Percentiles rank a stretch among this genome's conserved stretches.
Evolutionary conservation across 495 filamentous ascomycete species (phyloP).

Genomic region (Tuber borchii): DNA sequence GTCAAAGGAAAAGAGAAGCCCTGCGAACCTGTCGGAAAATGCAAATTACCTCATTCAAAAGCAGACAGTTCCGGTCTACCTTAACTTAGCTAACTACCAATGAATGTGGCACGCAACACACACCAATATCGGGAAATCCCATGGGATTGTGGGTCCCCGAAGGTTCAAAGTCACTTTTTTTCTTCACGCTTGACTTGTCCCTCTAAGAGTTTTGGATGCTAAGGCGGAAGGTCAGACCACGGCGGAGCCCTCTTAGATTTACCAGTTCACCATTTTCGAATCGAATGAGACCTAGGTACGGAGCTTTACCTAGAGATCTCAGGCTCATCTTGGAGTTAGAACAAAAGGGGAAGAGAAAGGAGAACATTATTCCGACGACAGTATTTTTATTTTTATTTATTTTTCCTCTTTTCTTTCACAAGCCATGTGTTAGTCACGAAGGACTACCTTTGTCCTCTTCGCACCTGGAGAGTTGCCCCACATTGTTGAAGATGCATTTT

Average conservation of each 20-base stretch:
- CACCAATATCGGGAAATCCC: neutral
- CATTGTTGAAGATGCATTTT: neutral
- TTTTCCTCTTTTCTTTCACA: neutral
- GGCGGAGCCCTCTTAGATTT: neutral
- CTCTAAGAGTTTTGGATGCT: neutral
- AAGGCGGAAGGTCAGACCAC: slow-evolving; percentile 16
- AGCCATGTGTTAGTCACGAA: neutral
- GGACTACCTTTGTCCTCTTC: neutral
- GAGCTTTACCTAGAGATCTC: neutral
- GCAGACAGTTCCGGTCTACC: neutral
- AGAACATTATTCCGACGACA: neutral
- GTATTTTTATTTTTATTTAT: neutral
- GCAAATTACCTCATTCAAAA: neutral
- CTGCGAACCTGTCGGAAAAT: neutral
- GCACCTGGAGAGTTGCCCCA: neutral
- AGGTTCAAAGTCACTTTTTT: neutral
- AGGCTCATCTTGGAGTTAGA: neutral
- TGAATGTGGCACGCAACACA: neutral
- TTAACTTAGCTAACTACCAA: neutral
- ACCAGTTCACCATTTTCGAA: neutral
- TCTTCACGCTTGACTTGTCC: neutral
- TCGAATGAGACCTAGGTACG: neutral
- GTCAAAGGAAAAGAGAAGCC: neutral
- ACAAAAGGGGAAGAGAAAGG: neutral
- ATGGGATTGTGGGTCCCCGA: neutral